Conservation (phyloP, 441 rosid species). For the Isatis lusitanica region DNA sequence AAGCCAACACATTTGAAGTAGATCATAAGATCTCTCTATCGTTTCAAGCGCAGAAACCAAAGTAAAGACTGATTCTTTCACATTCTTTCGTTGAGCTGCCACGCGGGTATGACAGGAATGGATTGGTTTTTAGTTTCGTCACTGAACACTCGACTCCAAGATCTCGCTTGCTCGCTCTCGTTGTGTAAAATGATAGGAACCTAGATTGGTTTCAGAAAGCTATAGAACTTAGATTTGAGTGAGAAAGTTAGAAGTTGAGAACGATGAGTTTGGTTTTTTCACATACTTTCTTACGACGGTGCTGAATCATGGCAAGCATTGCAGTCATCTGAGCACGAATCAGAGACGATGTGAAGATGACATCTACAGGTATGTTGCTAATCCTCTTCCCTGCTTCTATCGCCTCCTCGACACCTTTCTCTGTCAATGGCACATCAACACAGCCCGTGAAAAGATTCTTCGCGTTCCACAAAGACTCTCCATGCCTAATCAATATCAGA, state of each 20-base stretch:
- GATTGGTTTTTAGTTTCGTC: conserved; percentile 74
- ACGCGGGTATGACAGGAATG: conserved; percentile 73
- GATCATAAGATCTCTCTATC: neutral
- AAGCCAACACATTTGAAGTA: neutral
- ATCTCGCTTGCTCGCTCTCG: conserved; percentile 63
- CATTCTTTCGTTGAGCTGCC: conserved; percentile 95
- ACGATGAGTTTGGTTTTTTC: neutral
- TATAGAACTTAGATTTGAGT: no score
- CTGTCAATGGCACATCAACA: conserved; percentile 83
- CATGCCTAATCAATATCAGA: conserved; percentile 79
- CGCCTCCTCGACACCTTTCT: conserved; percentile 86
- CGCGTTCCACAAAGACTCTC: conserved; percentile 87
- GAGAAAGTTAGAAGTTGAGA: neutral
- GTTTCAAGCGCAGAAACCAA: neutral
- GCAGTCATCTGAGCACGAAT: conserved; percentile 96
- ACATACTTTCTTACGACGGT: conserved; percentile 73
- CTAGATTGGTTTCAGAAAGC: conserved; percentile 32
- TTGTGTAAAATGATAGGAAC: conserved; percentile 74
- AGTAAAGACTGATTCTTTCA: neutral
- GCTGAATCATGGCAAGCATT: conserved; percentile 93
- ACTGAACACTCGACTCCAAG: conserved; percentile 78
- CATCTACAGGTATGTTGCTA: conserved; percentile 84
- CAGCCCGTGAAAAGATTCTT: conserved; percentile 91
- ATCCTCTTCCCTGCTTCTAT: conserved; percentile 90
- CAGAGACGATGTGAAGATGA: conserved; percentile 75